Evolutionary conservation across 75 land plant species (phyloP), one percentile per base, ranked within the genome.

Genomic region (Cunninghamia lanceolata): DNA sequence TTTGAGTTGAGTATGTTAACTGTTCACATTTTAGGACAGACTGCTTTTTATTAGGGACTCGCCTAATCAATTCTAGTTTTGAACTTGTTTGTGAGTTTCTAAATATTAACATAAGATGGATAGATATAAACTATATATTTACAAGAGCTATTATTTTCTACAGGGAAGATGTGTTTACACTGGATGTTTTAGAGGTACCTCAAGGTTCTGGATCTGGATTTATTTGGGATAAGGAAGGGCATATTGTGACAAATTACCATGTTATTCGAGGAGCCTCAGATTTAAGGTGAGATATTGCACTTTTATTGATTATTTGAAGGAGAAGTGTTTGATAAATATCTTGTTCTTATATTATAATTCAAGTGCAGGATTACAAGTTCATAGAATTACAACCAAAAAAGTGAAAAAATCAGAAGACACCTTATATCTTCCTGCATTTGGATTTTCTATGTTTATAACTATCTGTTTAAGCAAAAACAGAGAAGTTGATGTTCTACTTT

Each of bases 121-220:
- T 46, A 25, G n/a, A 43, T n/a, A 32, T 19, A 53, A 34, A 53
- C 66, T 83, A 28, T 42, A 38, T 21, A 32, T 56, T 66, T 66
- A 84, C 35, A 71, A 15, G 25, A 30, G 30, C 9, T 42, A 39
- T 85, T 38, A 14, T 30, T 84, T 34, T 50, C 79, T 75, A 84
- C 92, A 91, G 92, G 84, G 89, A 89, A 53, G 92, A 91, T 82
- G 91, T 75, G 16, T 91, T 89, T 66, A 91, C 92, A 43, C 52
- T 91, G 86, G 92, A 91, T 87, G 91, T 91, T 47, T 84, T 91
- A 84, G 86, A 91, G 66, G 92, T 91, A 73, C 92, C 92, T n/a
- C 92, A 89, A 91, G 92, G 92, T 34, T 91, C 92, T 66, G 92
- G 92, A 68, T 91, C 92, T 16, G 92, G 92, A 28, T 91, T 91